Conservation (phyloP, 805 yeast genomes). For the Pichia deserticola region DNA sequence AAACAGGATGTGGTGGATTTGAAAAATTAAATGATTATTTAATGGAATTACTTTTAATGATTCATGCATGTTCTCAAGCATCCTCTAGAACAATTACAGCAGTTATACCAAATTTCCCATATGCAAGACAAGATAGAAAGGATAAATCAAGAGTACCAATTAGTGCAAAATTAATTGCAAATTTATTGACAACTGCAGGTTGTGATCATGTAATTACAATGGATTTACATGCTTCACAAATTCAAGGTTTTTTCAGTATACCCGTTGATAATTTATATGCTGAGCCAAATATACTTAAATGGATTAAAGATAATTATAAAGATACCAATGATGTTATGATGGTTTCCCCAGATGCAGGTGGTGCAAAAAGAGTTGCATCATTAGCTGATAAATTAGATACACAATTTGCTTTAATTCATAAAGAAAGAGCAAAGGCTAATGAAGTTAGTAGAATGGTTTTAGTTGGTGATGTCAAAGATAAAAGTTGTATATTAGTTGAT, state of each 20-base stretch:
- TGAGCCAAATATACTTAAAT: constrained; percentile 82
- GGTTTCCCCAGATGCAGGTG: constrained; percentile 98
- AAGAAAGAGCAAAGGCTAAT: constrained; percentile 91
- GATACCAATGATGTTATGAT: constrained; percentile 56
- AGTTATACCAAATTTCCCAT: constrained; percentile 91
- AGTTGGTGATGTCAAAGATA: constrained; percentile 86
- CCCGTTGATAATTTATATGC: constrained; percentile 96
- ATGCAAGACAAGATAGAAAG: constrained; percentile 95
- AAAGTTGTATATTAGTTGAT: constrained; percentile 80
- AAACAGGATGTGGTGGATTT: constrained; percentile 82
- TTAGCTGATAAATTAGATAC: constrained; percentile 88
- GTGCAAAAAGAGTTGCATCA: constrained; percentile 94
- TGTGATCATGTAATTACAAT: constrained; percentile 92
- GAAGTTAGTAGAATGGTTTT: constrained; percentile 93
- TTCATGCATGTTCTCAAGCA: constrained; percentile 93
- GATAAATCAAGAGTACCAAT: constrained; percentile 95
- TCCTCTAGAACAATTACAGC: constrained; percentile 92
- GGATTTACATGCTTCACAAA: constrained; percentile 97
- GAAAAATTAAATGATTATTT: constrained; percentile 70
- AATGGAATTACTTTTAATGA: constrained; percentile 81
- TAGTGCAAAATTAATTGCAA: constrained; percentile 90
- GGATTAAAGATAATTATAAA: constrained; percentile 56
- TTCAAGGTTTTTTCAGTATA: constrained; percentile 91
- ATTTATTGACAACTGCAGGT: constrained; percentile 87
- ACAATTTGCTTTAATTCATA: constrained; percentile 92